phyloP scores from a whole-genome alignment of 2,329 filamentous ascomycete genomes.

The Pseudocercospora fuligena region DNA sequence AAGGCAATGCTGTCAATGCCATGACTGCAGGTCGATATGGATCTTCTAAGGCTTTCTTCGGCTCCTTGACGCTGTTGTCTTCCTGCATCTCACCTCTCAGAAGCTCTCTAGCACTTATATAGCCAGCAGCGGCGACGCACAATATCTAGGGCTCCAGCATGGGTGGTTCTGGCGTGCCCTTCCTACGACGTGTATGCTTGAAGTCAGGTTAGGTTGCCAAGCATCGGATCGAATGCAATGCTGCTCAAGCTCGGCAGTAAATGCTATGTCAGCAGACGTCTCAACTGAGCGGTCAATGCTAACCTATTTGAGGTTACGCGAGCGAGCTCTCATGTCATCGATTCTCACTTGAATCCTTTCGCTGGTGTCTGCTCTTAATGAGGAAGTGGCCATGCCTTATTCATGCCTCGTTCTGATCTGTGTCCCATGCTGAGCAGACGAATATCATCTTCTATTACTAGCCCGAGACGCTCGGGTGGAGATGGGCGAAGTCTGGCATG shows the following conservation, averaged over 20 bases:
- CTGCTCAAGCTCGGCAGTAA: neutral
- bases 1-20: conserved; percentile 13
- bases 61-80: neutral
- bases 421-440: neutral
- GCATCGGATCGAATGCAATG: neutral
- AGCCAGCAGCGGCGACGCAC: neutral
- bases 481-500: neutral
- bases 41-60: neutral
- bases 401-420: neutral
- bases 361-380: neutral
- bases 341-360: neutral
- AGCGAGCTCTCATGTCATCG: neutral
- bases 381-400: neutral
- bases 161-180: neutral
- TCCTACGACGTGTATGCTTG: neutral
- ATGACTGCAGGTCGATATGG: neutral
- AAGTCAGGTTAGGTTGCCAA: neutral
- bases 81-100: neutral
- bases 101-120: neutral
- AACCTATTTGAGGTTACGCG: neutral
- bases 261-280: neutral
- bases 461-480: neutral
- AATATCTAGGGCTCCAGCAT: neutral
- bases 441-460: neutral
- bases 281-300: neutral